Base-by-base conservation (phyloP, 257 asterid genomes). In the Scutellaria baicalensis region DNA sequence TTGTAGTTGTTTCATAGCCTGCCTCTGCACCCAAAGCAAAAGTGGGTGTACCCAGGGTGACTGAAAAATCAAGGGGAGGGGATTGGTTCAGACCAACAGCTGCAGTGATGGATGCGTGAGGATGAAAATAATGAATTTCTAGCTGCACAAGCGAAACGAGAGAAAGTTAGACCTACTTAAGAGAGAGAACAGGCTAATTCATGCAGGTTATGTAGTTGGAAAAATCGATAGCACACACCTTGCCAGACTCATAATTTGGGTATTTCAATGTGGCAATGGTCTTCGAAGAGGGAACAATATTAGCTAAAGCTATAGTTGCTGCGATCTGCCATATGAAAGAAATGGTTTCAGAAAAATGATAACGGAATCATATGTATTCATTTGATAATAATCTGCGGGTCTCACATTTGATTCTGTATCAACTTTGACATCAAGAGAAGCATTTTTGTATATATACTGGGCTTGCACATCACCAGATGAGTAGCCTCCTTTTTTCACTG, bases 331-430 rank as follows among this genome's bases (percentile, higher is more conserved):
- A 78, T 21, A 75, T 6, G 45, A 54, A 3, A 64, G 48, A 48
- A 47, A 59, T 66, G 38, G 65, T 23, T 66, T 80, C 42, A 56
- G 27, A 58, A 17, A 71, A 66, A 21, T 13, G 59, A 63, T 8
- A 42, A 39, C 12, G 6, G 70, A 51, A 45, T 62, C 49, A 64
- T 6, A 27, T 13, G 45, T 4, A 3, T 21, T 40, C 14, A 54
- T 45, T 20, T 16, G 63, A 64, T 27, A 35, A 75, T 57, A 69
- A 75, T 38, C 36, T 36, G 71, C 57, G 54, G 31, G 61, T 27
- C 87, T 66, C 75, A 93, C 97, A 60, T 89, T 91, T 64, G 96
- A 89, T 64, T 83, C 97, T 4, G 99, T 93, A 73, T 93, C 99
- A 68, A 93, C 90, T 91, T 87, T 91, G 71, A 89, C 70, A 82